Percentiles rank a stretch among this genome's conserved stretches.
phyloP scores from a whole-genome alignment of 202 grass and related monocot species.

The Zoysia matrella region DNA sequence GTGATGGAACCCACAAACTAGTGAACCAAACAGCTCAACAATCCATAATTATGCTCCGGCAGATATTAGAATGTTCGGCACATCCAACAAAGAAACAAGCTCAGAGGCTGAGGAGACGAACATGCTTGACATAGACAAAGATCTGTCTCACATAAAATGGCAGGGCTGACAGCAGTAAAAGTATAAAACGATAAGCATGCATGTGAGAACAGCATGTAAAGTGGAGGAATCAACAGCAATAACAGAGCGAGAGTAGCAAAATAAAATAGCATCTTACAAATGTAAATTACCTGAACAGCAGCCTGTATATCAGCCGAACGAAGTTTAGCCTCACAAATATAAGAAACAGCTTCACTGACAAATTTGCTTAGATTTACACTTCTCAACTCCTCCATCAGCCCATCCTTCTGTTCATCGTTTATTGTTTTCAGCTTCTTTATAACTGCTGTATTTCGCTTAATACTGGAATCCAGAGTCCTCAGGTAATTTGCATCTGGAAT shows the following conservation, averaged over 20 bases:
- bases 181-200: background rate
- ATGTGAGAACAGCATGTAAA: constrained; percentile 7
- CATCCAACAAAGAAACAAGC: constrained; percentile 12
- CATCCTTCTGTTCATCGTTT: too few species aligned
- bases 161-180: background rate
- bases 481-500: constrained; percentile 87
- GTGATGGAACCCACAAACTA: background rate
- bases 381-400: too few species aligned
- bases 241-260: background rate
- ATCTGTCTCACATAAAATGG: constrained; percentile 7
- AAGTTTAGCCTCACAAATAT: too few species aligned
- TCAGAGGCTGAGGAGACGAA: constrained; percentile 11
- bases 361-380: too few species aligned
- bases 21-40: background rate
- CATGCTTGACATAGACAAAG: constrained; percentile 25
- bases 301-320: too few species aligned
- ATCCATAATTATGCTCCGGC: background rate
- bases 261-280: background rate
- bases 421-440: too few species aligned
- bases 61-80: background rate
- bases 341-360: too few species aligned
- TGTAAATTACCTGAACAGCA: constrained; percentile 1
- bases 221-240: background rate
- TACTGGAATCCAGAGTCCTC: constrained; percentile 59
- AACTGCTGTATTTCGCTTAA: too few species aligned